Base-by-base conservation (phyloP, 2,329 filamentous ascomycete genomes). In the Penicillium sp. region DNA sequence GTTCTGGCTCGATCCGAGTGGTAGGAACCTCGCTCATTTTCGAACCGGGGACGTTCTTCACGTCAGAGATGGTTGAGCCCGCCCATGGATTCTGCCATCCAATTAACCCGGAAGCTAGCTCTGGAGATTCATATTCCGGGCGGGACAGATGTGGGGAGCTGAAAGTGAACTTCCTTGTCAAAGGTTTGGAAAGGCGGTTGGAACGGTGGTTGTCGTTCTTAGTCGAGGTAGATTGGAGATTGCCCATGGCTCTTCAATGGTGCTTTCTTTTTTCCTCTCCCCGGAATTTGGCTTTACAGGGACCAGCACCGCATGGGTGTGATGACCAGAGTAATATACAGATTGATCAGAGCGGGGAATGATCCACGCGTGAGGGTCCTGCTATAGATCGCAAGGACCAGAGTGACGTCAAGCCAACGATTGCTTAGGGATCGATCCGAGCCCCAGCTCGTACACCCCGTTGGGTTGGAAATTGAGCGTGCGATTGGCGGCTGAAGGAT, bases 161-260 rank as follows among this genome's bases (percentile, higher is more conserved):
- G 22, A 59, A 48, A 26, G 49, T 48, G 20, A 63, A 43, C 42
- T 61, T 62, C 43, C 65, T 72, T 12, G 67, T 67, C n/a, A 67
- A 62, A 27, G 72, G 69, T 45, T 75, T 75, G 37, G 73, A 73
- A 33, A 75, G 61, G 52, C 71, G 71, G 49, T 73, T 74, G 26
- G 67, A 65, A 51, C 64, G 68, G 54, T 67, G 67, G 42, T 64
- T 66, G 51, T 73, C 70, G 50, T 69, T 63, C 62, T 63, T 70
- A 51, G 58, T 66, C 57, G 62, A 62, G 45, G 63, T 67, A 31
- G 73, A 75, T 50, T 69, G 67, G 20, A 62, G 65, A 59, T 70
- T 73, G 59, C 73, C 73, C 73, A 75, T 75, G 62, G 53, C 62
- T 46, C 45, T 27, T 31, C 33, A 29, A 18, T 15, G 40, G 15